Evolutionary conservation across 768 basidiomycete species (phyloP).

Genomic region (Boletus tylopilopsis): DNA sequence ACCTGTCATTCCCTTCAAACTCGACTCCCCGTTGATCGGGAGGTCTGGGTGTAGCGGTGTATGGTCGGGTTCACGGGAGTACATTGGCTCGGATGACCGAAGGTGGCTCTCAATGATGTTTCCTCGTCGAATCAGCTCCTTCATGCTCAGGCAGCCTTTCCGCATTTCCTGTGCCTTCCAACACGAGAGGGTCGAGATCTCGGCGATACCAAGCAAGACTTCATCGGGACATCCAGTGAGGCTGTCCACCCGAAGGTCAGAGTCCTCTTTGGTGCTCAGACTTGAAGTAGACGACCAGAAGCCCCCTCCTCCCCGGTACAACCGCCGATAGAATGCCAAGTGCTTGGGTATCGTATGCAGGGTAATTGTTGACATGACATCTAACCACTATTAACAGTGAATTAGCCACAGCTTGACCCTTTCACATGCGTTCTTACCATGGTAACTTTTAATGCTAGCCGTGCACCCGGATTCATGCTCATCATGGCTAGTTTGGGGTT

Average conservation of each 20-base stretch:
- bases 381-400: slow-evolving; percentile 58
- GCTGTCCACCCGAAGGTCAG: slow-evolving; percentile 58
- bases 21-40: slow-evolving; percentile 13
- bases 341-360: slow-evolving; percentile 60
- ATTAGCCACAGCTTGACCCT: slow-evolving; percentile 9
- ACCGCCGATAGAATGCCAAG: slow-evolving; percentile 58
- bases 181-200: slow-evolving; percentile 65
- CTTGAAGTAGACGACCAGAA: slow-evolving; percentile 39
- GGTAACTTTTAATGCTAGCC: slow-evolving; percentile 64
- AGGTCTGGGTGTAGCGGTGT: slow-evolving; percentile 42
- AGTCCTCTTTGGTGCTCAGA: slow-evolving; percentile 32
- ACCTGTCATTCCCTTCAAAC: slow-evolving; percentile 29
- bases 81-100: slow-evolving; percentile 37
- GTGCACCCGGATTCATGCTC: slow-evolving; percentile 48
- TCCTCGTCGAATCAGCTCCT: slow-evolving; percentile 72
- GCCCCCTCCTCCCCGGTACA: slow-evolving; percentile 52
- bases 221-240: slow-evolving; percentile 79
- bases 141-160: slow-evolving; percentile 65
- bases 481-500: slow-evolving; percentile 60
- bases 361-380: slow-evolving; percentile 68
- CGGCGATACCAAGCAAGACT: slow-evolving; percentile 70
- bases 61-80: slow-evolving; percentile 31
- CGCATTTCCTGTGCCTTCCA: slow-evolving; percentile 69
- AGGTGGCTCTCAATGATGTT: slow-evolving; percentile 67
- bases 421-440: slow-evolving; percentile 50